Evolutionary conservation across 106 monocot species (phyloP).

Genomic region (Alisma plantagoaquatica): DNA sequence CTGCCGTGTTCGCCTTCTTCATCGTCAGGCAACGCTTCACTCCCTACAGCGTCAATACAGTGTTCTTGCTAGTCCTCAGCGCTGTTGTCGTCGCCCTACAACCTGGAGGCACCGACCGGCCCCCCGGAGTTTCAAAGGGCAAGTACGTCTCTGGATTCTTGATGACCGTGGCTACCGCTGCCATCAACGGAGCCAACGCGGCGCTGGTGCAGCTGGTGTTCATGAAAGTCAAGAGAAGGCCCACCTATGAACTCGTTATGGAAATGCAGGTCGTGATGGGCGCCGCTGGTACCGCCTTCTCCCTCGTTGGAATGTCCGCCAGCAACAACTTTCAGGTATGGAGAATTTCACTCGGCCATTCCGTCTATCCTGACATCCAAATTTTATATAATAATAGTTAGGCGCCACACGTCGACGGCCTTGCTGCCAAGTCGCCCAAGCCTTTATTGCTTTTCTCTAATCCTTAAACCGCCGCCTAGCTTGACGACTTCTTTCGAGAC

Average conservation of each 20-base stretch:
- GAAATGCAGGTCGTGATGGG: slow-evolving; percentile 35
- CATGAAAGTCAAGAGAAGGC: background rate
- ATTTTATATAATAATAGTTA: no score
- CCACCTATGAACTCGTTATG: slow-evolving; percentile 19
- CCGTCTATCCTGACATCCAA: no score
- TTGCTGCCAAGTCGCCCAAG: no score
- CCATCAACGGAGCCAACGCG: slow-evolving; percentile 13
- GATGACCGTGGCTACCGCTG: slow-evolving; percentile 25
- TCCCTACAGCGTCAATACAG: slow-evolving; percentile 24
- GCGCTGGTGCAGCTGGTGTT: slow-evolving; percentile 28
- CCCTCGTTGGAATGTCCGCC: slow-evolving; percentile 23
- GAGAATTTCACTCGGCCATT: no score
- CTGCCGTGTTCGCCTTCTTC: slow-evolving; percentile 31
- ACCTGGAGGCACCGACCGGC: slow-evolving; percentile 7
- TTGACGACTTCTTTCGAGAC: no score
- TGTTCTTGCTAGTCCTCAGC: slow-evolving; percentile 36
- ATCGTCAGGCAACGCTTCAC: slow-evolving; percentile 31
- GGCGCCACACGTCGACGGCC: no score
- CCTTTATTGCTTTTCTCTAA: no score
- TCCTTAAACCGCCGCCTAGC: no score
- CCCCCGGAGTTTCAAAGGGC: slow-evolving; percentile 15
- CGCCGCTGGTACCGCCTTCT: slow-evolving; percentile 11
- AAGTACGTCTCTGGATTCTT: slow-evolving; percentile 27
- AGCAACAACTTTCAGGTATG: slow-evolving; percentile 32
- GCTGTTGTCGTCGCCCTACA: slow-evolving; percentile 23